These are phyloP conservation scores for Ascoidea asiatica DNA, from an alignment of 805 yeast genomes.

Conservation along the genomic window DNA sequence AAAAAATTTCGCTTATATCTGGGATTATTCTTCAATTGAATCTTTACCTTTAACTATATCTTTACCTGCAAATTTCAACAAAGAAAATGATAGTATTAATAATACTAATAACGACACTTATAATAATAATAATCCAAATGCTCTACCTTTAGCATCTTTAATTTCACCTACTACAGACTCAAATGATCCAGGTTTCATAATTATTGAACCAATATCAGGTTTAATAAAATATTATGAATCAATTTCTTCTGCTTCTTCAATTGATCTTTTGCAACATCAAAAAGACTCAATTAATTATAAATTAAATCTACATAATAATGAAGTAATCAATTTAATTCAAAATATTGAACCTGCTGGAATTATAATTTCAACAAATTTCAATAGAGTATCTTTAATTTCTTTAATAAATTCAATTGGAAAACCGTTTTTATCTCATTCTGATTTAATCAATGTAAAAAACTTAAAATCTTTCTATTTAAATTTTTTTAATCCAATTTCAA, in stretches of 20 bases:
- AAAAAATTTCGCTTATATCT: constrained; percentile 41
- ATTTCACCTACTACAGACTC: constrained; percentile 42
- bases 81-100: constrained; percentile 15
- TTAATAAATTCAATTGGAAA: constrained; percentile 60
- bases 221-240: constrained; percentile 57
- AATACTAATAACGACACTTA: constrained; percentile 7
- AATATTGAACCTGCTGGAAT: constrained; percentile 67
- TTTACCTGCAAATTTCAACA: no score
- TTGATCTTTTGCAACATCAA: constrained; percentile 35
- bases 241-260: constrained; percentile 55
- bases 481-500: constrained; percentile 18
- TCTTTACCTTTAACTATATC: constrained; percentile 41
- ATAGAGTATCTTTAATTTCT: constrained; percentile 47
- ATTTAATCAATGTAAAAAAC: neutral
- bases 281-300: constrained; percentile 20
- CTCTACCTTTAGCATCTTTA: constrained; percentile 40
- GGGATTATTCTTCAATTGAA: constrained; percentile 57
- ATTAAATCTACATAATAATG: constrained; percentile 34
- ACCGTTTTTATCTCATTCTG: constrained; percentile 18
- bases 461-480: constrained; percentile 18
- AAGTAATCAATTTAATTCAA: constrained; percentile 40
- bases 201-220: constrained; percentile 48
- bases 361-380: constrained; percentile 53
- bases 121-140: constrained; percentile 14
- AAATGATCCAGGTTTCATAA: constrained; percentile 55